phyloP scores from a whole-genome alignment of 2,329 filamentous ascomycete genomes.

The Cladophialophora yegresii region DNA sequence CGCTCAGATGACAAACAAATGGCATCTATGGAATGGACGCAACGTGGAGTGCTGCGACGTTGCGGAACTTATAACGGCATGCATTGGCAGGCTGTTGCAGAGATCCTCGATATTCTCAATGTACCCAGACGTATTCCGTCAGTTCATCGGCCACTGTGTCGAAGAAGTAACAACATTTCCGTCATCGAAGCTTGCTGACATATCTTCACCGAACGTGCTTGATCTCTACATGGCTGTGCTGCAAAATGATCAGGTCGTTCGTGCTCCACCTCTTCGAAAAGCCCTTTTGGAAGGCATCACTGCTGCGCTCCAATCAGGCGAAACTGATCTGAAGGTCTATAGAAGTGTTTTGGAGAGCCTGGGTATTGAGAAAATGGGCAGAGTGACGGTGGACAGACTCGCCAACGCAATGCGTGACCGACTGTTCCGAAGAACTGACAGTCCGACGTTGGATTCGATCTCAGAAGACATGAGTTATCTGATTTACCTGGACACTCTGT shows the following conservation, averaged over 20 bases:
- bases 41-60: slow-evolving; percentile 7
- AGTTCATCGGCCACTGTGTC: neutral
- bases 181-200: neutral
- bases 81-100: slow-evolving; percentile 25
- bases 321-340: neutral
- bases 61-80: slow-evolving; percentile 20
- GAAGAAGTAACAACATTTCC: neutral
- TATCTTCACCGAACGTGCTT: neutral
- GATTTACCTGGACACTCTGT: slow-evolving; percentile 16
- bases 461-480: slow-evolving; percentile 19
- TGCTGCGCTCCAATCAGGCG: neutral
- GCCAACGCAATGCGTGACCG: slow-evolving; percentile 9
- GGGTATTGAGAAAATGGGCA: slow-evolving; percentile 14
- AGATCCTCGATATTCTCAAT: slow-evolving; percentile 14
- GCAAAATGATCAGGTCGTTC: slow-evolving; percentile 13
- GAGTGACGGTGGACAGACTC: slow-evolving; percentile 16
- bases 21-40: slow-evolving; percentile 23
- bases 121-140: slow-evolving; percentile 10
- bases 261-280: slow-evolving; percentile 14
- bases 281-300: slow-evolving; percentile 12
- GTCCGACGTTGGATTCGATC: neutral
- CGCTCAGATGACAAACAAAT: slow-evolving; percentile 3
- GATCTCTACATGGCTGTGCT: neutral
- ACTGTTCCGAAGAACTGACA: neutral
- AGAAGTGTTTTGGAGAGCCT: slow-evolving; percentile 14